phyloP scores from a whole-genome alignment of 108 stramenopile species.

The Aureococcus anophagefferens region DNA sequence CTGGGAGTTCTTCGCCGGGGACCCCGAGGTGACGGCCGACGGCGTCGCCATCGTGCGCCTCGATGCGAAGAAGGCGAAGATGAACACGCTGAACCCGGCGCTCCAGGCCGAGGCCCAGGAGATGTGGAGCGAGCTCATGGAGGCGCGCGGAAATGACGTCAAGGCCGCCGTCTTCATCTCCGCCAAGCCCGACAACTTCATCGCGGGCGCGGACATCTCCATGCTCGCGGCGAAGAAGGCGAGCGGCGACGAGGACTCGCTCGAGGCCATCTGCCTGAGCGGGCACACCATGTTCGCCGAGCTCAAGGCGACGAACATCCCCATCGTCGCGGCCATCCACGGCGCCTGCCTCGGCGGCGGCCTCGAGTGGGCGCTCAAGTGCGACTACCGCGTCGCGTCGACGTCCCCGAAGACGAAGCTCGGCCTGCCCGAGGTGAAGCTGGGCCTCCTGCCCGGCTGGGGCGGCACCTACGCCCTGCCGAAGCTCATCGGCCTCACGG shows the following conservation, averaged over 20 bases:
- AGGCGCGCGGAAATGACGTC: constrained; percentile 46
- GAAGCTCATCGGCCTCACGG: constrained; percentile 57
- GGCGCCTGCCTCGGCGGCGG: constrained; percentile 96
- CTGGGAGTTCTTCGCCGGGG: too few relatives aligned
- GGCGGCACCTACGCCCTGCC: constrained; percentile 94
- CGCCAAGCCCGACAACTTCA: constrained; percentile 88
- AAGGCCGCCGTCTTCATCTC: constrained; percentile 92
- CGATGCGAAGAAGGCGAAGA: constrained; percentile 74
- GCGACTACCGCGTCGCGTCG: constrained; percentile 91
- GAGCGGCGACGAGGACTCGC: constrained; percentile 64
- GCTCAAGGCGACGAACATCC: constrained; percentile 62
- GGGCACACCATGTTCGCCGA: constrained; percentile 65
- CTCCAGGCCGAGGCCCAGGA: constrained; percentile 68
- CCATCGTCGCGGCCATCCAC: constrained; percentile 89
- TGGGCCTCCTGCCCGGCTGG: constrained; percentile 72
- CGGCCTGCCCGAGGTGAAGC: constrained; percentile 84
- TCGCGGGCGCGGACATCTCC: constrained; percentile 97
- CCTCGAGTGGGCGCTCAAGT: constrained; percentile 96
- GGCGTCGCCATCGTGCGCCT: constrained; percentile 81
- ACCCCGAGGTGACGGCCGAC: constrained; percentile 47
- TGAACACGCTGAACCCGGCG: constrained; percentile 84
- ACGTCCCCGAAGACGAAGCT: constrained; percentile 80
- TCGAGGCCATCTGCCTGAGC: constrained; percentile 68
- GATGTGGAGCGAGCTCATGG: constrained; percentile 65
- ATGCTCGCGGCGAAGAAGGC: constrained; percentile 64